Conservation (phyloP, 108 stramenopile genomes). For the Ochromonas danica region DNA sequence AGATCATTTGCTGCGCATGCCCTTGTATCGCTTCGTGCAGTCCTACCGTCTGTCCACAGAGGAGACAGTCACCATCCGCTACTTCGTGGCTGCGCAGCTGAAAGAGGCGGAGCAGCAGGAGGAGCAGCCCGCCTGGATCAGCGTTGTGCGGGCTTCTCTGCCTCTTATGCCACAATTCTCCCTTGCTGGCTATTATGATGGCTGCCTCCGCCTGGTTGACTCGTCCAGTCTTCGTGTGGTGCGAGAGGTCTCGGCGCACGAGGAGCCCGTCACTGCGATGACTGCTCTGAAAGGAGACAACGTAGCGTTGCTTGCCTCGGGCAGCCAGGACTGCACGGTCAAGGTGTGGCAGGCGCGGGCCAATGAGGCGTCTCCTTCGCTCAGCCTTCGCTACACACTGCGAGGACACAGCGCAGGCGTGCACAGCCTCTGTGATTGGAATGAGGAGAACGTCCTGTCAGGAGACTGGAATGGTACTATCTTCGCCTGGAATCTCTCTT, state of each 20-base stretch:
- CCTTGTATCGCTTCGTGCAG: conserved; percentile 6
- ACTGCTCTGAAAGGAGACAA: background rate
- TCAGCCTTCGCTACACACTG: background rate
- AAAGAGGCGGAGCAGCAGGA: background rate
- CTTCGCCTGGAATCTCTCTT: background rate
- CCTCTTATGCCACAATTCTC: background rate
- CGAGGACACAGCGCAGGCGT: conserved; percentile 2
- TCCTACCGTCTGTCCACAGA: conserved; percentile 20
- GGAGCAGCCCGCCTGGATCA: background rate
- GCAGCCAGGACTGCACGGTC: background rate
- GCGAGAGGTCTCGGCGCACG: background rate
- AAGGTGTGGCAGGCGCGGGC: background rate
- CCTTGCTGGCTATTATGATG: background rate
- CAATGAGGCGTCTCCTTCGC: background rate
- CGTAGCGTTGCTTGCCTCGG: background rate
- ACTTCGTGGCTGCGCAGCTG: background rate
- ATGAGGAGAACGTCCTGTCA: background rate
- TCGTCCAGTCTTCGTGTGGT: background rate
- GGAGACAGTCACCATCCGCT: background rate
- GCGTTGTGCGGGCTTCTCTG: background rate
- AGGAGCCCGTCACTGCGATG: background rate
- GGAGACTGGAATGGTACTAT: background rate
- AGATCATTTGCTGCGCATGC: background rate
- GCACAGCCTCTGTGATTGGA: background rate
- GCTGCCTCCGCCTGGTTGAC: background rate